Base-by-base conservation (phyloP, 2,329 filamentous ascomycete species). In the Fusarium nematophilum region DNA sequence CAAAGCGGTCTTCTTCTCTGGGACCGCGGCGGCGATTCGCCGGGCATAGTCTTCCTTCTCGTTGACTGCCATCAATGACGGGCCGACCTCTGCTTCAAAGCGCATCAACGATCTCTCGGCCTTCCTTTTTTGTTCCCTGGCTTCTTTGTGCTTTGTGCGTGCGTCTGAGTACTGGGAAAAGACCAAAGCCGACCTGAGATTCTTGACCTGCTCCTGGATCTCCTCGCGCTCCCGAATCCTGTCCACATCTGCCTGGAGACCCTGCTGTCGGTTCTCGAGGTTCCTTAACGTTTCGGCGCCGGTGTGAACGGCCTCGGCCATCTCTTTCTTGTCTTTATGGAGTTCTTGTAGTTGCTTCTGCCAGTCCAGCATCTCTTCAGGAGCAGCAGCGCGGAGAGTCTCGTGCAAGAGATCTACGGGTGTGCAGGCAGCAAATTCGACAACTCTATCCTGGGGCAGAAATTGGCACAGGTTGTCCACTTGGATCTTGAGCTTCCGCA, bases 391-490 rank as follows among this genome's bases (percentile, higher is more conserved):
- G 70, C 93, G 87, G 59, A 97, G 88, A 0, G 95, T 99, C 67
- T 95, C 91, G 55, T 88, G 83, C 1, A 99, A 82, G 15, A 97
- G 83, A 37, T 96, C 90, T 10, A 96, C 81, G 0, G 94, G 90
- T 8, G 87, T 90, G 65, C 96, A 85, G 5, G 86, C 90, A 5
- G 95, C 92, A 72, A 99, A 99, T 71, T 97, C 93, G 18, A 93
- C 92, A 2, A 99, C 95, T 65, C 93, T 90, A 72, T 99, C 95
- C 74, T 99, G 95, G 0, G 95, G 95, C 37, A 99, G 79, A 68
- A 99, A 99, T 73, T 99, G 95, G 73, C 95, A 99, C 3, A 99
- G 82, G 67, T 99, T 99, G 79, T 99, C 95, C 62, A 98, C 92
- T 75, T 99, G 95, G 45, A 99, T 98, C 42, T 90, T 90, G 69